Evolutionary conservation across 2,329 filamentous ascomycete species (phyloP), one percentile per base, ranked within the genome.

Genomic region (Epichloe sylvatica): DNA sequence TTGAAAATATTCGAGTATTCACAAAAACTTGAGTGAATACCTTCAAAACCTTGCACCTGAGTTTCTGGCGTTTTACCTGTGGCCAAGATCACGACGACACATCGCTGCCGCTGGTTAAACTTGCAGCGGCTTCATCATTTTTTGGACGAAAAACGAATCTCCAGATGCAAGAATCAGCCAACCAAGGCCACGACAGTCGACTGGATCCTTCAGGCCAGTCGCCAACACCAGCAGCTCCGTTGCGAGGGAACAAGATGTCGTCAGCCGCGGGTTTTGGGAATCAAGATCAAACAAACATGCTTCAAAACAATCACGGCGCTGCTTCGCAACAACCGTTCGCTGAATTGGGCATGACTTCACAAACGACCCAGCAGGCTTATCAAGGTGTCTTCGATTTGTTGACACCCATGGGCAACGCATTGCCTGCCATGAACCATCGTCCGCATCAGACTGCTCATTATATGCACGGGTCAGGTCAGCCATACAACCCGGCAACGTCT

Each of bases 301-400:
- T 11, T 17, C 41, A 42, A 37, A n/a, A 36, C 35, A 13, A 21
- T 5, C 7, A 44, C 25, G 45, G 50, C 3, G 11, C 19, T 11
- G 33, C 15, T 13, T 36, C 34, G 37, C 50, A 48, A 36, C 35
- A 43, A 4, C 35, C 45, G 19, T 34, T 8, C 6, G 15, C 62
- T 33, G 71, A 74, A 49, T 63, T 69, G 54, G 68, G 71, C 49
- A 70, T 72, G 65, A 54, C 63, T 46, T 60, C 63, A 42, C 59
- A 62, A 37, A 53, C 57, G 17, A 53, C 52, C 35, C 47, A 56
- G 4, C 55, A 51, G 1, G 49, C 50, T 34, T 56, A 58, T 13
- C 56, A 57, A 44, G 65, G 55, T 4, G 61, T 66, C 7, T 77
- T 73, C 60, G 73, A 72, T 55, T 74, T 77, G 73, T 74, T 77